Evolutionary conservation across 2,329 filamentous ascomycete genomes (phyloP).

Genomic region (Epichloe sp.): DNA sequence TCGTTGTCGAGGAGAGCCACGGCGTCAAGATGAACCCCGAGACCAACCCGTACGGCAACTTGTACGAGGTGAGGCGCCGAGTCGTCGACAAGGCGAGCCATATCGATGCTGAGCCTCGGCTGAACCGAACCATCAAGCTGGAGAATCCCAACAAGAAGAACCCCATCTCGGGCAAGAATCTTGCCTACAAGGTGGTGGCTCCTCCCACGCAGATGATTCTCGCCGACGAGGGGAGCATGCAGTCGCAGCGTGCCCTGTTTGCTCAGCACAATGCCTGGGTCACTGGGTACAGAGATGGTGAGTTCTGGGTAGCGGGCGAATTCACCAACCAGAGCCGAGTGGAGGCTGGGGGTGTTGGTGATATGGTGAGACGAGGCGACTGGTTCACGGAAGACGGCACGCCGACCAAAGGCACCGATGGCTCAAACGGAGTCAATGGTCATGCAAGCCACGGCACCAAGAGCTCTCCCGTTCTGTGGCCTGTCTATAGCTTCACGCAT

Average conservation of each 20-base stretch:
- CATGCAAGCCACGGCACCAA: slow-evolving; percentile 6
- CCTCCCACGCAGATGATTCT: slow-evolving; percentile 33
- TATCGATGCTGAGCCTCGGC: slow-evolving; percentile 38
- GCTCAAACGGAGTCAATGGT: neutral
- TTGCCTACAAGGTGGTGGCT: slow-evolving; percentile 36
- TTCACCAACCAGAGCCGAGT: slow-evolving; percentile 35
- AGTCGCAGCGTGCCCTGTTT: slow-evolving; percentile 29
- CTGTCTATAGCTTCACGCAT: slow-evolving; percentile 35
- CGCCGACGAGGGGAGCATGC: slow-evolving; percentile 26
- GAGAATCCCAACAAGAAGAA: slow-evolving; percentile 34
- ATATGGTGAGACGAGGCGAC: slow-evolving; percentile 33
- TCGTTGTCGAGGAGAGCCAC: slow-evolving; percentile 28
- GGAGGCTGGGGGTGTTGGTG: slow-evolving; percentile 30
- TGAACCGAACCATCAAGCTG: slow-evolving; percentile 37
- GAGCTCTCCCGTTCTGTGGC: slow-evolving; percentile 30
- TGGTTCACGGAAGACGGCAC: slow-evolving; percentile 26
- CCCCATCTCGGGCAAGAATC: slow-evolving; percentile 31
- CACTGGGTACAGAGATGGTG: slow-evolving; percentile 34
- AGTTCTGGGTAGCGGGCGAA: slow-evolving; percentile 37
- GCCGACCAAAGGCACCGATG: slow-evolving; percentile 6
- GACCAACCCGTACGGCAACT: slow-evolving; percentile 49
- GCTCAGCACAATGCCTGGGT: slow-evolving; percentile 35
- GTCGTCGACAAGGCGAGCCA: slow-evolving; percentile 31
- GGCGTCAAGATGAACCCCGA: slow-evolving; percentile 28
- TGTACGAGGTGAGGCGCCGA: slow-evolving; percentile 40